Evolutionary conservation across 23 red algal genomes (phyloP).

Genomic region (Cyanidiococcus yangmingshanensis): DNA sequence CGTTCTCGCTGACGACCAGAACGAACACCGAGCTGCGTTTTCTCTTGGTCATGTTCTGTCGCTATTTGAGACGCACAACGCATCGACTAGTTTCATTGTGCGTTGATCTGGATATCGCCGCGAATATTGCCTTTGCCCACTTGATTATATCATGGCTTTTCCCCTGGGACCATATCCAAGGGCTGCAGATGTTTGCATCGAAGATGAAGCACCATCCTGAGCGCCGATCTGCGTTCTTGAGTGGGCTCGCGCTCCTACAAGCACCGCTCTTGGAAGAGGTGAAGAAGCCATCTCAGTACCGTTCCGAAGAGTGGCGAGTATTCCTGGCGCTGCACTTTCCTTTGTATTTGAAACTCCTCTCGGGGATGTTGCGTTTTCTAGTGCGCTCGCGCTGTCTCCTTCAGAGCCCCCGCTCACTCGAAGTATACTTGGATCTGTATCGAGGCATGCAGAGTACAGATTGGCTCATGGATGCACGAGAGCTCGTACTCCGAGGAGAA

Average conservation of each 20-base stretch:
- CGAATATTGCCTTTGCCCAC: neutral
- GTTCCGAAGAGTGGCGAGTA: neutral
- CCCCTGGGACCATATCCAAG: neutral
- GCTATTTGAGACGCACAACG: neutral
- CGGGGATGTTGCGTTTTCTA: neutral
- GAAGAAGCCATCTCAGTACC: neutral
- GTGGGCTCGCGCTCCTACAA: neutral
- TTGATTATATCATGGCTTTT: neutral
- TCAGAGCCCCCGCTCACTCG: neutral
- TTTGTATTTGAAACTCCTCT: neutral
- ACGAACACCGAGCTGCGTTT: neutral
- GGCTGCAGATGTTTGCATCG: neutral
- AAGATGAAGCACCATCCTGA: neutral
- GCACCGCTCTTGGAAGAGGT: neutral
- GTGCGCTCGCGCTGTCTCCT: constrained; percentile 10
- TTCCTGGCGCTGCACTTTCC: neutral
- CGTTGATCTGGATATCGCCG: neutral
- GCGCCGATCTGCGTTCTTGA: neutral
- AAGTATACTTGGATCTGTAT: neutral
- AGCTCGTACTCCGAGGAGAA: neutral
- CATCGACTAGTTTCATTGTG: neutral
- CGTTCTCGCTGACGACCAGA: too few species aligned
- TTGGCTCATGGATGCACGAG: neutral
- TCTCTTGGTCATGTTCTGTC: neutral
- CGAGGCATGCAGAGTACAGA: neutral